Percentiles rank a stretch among this genome's conserved stretches.
Evolutionary conservation across 768 basidiomycete species (phyloP).

Genomic region (Termitomyces bulborhizus): DNA sequence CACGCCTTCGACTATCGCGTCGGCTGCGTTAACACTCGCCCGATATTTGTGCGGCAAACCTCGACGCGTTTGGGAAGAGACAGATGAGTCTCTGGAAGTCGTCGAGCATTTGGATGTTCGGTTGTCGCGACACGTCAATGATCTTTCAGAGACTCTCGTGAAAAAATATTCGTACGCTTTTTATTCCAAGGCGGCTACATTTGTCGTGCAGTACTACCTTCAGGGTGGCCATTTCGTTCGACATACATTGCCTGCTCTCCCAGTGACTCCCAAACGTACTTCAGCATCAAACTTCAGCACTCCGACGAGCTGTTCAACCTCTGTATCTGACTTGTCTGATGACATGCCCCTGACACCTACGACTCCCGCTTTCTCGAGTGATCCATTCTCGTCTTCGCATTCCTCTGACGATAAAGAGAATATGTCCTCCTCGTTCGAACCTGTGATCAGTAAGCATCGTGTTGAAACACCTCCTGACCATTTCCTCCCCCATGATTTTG

Average conservation of each 20-base stretch:
- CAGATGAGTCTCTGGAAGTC: constrained; percentile 76
- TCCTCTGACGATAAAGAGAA: constrained; percentile 81
- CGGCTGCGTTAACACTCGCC: constrained; percentile 85
- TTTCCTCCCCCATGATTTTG: constrained; percentile 76
- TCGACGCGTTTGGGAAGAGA: constrained; percentile 78
- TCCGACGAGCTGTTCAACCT: constrained; percentile 69
- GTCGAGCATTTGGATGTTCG: constrained; percentile 83
- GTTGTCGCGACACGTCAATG: constrained; percentile 83
- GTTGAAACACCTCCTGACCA: constrained; percentile 68
- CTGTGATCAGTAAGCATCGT: constrained; percentile 64
- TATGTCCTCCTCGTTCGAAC: constrained; percentile 62
- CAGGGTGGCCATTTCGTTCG: constrained; percentile 72
- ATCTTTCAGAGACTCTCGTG: constrained; percentile 91
- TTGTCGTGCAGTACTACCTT: constrained; percentile 91
- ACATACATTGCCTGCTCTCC: constrained; percentile 42
- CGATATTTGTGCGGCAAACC: constrained; percentile 81
- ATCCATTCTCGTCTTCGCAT: constrained; percentile 42
- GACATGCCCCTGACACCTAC: constrained; percentile 82
- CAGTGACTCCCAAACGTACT: constrained; percentile 60
- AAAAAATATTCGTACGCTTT: constrained; percentile 98
- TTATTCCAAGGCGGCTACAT: constrained; percentile 92
- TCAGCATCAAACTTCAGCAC: constrained; percentile 57
- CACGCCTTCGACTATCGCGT: constrained; percentile 80
- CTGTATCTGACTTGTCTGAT: constrained; percentile 70
- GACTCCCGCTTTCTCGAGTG: constrained; percentile 62